Conservation (phyloP, 2,329 filamentous ascomycete genomes). For the Podosphaera leucotricha region DNA sequence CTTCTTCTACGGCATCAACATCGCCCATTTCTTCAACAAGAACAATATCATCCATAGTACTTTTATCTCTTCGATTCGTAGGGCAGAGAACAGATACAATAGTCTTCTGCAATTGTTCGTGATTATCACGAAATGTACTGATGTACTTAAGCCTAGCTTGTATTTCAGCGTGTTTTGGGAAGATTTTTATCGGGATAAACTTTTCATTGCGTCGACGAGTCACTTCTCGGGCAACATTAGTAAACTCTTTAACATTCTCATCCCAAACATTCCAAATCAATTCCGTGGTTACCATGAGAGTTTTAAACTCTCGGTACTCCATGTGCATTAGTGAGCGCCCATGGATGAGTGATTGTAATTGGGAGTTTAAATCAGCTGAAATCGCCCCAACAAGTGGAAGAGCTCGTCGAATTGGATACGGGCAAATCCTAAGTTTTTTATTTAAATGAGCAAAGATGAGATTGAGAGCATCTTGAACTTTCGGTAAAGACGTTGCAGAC, state of each 20-base stretch:
- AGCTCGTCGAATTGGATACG: conserved; percentile 80
- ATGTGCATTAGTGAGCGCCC: conserved; percentile 78
- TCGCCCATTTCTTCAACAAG: conserved; percentile 89
- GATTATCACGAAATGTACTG: conserved; percentile 80
- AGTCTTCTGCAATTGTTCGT: conserved; percentile 89
- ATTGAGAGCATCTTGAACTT: conserved; percentile 69
- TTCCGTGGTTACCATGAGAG: conserved; percentile 61
- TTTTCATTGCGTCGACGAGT: conserved; percentile 86
- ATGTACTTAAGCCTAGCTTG: conserved; percentile 87
- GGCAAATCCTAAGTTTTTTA: conserved; percentile 90
- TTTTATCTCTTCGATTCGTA: conserved; percentile 33
- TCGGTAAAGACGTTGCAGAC: conserved; percentile 70
- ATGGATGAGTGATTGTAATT: conserved; percentile 64
- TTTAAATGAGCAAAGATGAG: conserved; percentile 89
- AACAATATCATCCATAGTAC: conserved; percentile 34
- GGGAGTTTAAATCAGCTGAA: conserved; percentile 71
- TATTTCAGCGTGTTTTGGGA: conserved; percentile 63
- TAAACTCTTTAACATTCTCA: conserved; percentile 90
- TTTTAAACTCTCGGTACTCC: conserved; percentile 73
- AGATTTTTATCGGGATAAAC: conserved; percentile 96
- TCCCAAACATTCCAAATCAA: conserved; percentile 86
- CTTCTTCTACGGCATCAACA: conserved; percentile 89
- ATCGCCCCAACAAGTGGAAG: conserved; percentile 92
- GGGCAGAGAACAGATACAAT: conserved; percentile 92
- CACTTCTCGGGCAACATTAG: conserved; percentile 86